These are phyloP conservation scores for Pichia phayaonensis DNA, from an alignment of 805 yeast species.

Conservation along the genomic window DNA sequence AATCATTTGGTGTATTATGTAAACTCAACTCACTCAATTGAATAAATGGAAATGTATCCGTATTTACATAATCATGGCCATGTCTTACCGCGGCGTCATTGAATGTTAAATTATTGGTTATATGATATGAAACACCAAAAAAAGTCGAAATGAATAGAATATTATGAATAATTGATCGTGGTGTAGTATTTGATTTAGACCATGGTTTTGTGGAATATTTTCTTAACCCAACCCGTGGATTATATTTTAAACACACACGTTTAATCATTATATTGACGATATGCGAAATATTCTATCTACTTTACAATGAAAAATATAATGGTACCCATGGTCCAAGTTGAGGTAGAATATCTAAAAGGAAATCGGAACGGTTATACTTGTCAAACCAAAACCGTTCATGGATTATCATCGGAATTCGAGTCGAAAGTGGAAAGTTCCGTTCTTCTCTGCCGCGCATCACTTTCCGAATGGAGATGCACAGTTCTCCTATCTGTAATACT, in stretches of 20 bases:
- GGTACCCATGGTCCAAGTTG: too few species aligned
- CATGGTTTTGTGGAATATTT: not conserved
- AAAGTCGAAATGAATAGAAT: conserved; percentile 29
- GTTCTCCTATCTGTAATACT: too few species aligned
- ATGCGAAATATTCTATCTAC: too few species aligned
- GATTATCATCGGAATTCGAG: conserved; percentile 45
- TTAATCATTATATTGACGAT: not conserved
- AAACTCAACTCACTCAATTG: conserved; percentile 13
- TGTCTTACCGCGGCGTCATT: not conserved
- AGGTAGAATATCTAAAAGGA: too few species aligned
- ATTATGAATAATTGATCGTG: conserved; percentile 32
- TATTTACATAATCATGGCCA: conserved; percentile 1
- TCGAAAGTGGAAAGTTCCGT: not conserved
- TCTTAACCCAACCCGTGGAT: not conserved
- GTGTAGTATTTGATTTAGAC: not conserved
- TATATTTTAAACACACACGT: too few species aligned
- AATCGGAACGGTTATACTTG: not conserved
- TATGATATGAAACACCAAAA: conserved; percentile 44
- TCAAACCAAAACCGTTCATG: too few species aligned
- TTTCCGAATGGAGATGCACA: not conserved
- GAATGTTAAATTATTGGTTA: not conserved
- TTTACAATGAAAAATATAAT: too few species aligned
- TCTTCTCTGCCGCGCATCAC: not conserved
- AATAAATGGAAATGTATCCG: conserved; percentile 7
- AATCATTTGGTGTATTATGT: conserved; percentile 57